Evolutionary conservation across 2,329 filamentous ascomycete species (phyloP).

Genomic region (Penicillium thymicola): DNA sequence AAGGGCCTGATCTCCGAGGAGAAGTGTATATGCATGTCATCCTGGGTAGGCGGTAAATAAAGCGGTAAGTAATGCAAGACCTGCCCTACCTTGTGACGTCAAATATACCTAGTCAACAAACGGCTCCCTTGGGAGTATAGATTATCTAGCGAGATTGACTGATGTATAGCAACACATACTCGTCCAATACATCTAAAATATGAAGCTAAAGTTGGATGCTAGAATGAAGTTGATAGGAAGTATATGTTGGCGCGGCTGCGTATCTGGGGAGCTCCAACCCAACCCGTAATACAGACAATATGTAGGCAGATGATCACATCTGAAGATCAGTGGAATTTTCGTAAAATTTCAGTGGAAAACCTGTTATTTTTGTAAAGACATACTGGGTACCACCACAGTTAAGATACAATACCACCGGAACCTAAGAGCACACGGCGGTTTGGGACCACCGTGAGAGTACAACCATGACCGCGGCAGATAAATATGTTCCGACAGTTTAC

Average conservation of each 20-base stretch:
- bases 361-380: conserved; percentile 4
- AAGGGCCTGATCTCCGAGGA: background rate
- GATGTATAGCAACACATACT: background rate
- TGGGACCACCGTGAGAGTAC: background rate
- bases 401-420: conserved; percentile 14
- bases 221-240: background rate
- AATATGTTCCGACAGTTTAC: conserved; percentile 35
- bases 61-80: background rate
- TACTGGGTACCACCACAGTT: conserved; percentile 15
- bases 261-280: background rate
- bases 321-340: background rate
- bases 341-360: background rate
- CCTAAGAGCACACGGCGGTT: background rate
- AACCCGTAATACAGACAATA: background rate
- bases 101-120: conserved; percentile 16
- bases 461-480: background rate
- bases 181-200: background rate
- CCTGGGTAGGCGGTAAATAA: background rate
- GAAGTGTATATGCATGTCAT: background rate
- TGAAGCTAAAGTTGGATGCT: background rate
- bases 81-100: conserved; percentile 21
- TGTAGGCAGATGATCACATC: background rate
- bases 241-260: background rate
- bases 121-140: background rate
- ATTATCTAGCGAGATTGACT: background rate